Evolutionary conservation across 2,329 filamentous ascomycete genomes (phyloP).

Genomic region (Colletotrichum sp.): DNA sequence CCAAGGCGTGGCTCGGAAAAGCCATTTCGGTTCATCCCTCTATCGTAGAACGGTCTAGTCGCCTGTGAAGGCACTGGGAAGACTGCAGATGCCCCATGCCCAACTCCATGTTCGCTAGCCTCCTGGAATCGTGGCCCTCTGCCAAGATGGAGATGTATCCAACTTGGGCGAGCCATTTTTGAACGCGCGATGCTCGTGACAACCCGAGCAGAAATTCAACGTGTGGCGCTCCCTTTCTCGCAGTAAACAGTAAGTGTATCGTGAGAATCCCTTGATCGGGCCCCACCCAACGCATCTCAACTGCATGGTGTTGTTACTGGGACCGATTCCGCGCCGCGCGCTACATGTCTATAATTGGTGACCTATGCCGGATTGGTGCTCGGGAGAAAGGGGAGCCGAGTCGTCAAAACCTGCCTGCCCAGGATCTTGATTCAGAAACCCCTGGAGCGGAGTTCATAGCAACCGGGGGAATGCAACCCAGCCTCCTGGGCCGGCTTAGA

Average conservation of each 20-base stretch:
- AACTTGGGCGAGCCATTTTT: neutral
- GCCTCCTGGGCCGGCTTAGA: neutral
- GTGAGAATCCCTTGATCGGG: neutral
- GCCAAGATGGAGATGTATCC: neutral
- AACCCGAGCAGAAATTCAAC: neutral
- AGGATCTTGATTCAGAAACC: neutral
- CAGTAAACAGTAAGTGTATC: neutral
- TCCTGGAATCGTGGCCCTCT: neutral
- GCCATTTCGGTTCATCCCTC: neutral
- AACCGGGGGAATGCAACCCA: neutral
- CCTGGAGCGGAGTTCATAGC: neutral
- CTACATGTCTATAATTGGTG: neutral
- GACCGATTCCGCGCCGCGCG: neutral
- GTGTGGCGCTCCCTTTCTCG: neutral
- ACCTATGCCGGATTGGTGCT: neutral
- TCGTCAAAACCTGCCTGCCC: constrained; percentile 2
- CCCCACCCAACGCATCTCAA: neutral
- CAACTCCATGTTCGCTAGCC: neutral
- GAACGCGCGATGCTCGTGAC: neutral
- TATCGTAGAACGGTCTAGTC: neutral
- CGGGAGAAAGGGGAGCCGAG: neutral
- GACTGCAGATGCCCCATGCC: neutral
- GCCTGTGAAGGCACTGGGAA: neutral
- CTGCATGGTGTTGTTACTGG: neutral
- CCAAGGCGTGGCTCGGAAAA: neutral